A percentile compares a stretch with the other conserved stretches of the same genome.
phyloP scores from a whole-genome alignment of 2,329 filamentous ascomycete genomes.

The Exophiala calicioides region DNA sequence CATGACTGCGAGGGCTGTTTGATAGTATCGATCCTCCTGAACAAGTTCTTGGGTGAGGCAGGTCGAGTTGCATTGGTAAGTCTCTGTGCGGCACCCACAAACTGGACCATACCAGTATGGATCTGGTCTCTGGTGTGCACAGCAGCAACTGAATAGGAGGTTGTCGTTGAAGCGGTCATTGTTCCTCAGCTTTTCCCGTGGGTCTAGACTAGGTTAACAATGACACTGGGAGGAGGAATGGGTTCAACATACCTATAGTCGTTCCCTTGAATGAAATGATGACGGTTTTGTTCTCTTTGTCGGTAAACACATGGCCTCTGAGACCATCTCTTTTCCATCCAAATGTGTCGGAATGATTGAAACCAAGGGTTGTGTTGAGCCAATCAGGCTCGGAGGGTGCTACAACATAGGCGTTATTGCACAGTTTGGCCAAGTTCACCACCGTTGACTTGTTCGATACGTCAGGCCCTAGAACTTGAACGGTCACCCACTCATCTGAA shows the following conservation, averaged over 20 bases:
- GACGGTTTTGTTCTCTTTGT: constrained; percentile 22
- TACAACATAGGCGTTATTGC: constrained; percentile 23
- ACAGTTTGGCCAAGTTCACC: constrained; percentile 29
- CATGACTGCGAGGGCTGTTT: constrained; percentile 19
- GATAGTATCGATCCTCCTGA: constrained; percentile 26
- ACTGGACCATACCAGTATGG: constrained; percentile 25
- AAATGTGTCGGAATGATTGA: constrained; percentile 27
- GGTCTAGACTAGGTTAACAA: constrained; percentile 14
- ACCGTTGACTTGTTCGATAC: constrained; percentile 32
- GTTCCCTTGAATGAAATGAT: constrained; percentile 30
- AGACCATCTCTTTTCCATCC: constrained; percentile 27
- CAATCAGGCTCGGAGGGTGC: constrained; percentile 22
- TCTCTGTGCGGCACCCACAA: constrained; percentile 24
- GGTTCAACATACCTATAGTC: constrained; percentile 12
- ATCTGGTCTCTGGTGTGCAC: constrained; percentile 23
- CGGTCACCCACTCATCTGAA: no score
- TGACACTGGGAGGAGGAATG: no score
- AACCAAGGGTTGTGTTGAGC: constrained; percentile 25
- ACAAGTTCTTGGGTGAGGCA: constrained; percentile 21
- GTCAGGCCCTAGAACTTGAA: constrained; percentile 18
- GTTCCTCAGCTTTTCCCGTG: constrained; percentile 12
- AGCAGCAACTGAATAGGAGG: constrained; percentile 30
- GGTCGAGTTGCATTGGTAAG: constrained; percentile 25
- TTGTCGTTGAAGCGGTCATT: constrained; percentile 28
- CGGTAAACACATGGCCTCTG: constrained; percentile 27